Evolutionary conservation across 2,329 filamentous ascomycete genomes (phyloP).

Genomic region (Penicillium sp.): DNA sequence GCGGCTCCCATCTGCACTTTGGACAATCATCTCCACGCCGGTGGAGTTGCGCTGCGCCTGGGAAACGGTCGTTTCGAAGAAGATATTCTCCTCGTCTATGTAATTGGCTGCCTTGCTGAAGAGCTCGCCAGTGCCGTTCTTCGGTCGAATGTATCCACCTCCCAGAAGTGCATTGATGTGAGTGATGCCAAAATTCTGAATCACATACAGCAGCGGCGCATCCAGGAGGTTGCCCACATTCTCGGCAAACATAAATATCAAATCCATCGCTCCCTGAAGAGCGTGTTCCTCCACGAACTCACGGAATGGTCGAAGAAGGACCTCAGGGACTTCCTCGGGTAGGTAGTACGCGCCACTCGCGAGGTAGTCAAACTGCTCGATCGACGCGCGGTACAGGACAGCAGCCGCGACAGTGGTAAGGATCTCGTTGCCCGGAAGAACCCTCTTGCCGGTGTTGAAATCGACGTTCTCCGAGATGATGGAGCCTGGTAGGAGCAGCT

Average conservation of each 20-base stretch:
- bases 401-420: slow-evolving; percentile 8
- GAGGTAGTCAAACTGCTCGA: slow-evolving; percentile 26
- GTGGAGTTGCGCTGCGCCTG: slow-evolving; percentile 28
- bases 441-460: slow-evolving; percentile 22
- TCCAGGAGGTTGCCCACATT: slow-evolving; percentile 23
- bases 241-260: slow-evolving; percentile 19
- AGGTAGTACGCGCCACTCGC: slow-evolving; percentile 22
- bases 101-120: slow-evolving; percentile 35
- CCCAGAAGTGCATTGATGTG: slow-evolving; percentile 25
- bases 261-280: slow-evolving; percentile 19
- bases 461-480: slow-evolving; percentile 12
- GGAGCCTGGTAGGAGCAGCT: slow-evolving; percentile 5
- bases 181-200: slow-evolving; percentile 25
- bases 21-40: slow-evolving; percentile 30
- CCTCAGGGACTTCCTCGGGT: slow-evolving; percentile 30
- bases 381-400: slow-evolving; percentile 15
- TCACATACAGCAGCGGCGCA: slow-evolving; percentile 22
- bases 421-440: slow-evolving; percentile 12
- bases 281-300: slow-evolving; percentile 29
- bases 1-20: slow-evolving; percentile 21
- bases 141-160: slow-evolving; percentile 19
- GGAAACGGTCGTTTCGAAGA: slow-evolving; percentile 39
- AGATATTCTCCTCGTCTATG: slow-evolving; percentile 36
- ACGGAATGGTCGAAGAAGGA: slow-evolving; percentile 29
- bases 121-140: slow-evolving; percentile 17